A percentile compares a stretch with the other conserved stretches of the same genome.
These are phyloP conservation scores for Ophiocordyceps australis DNA, from an alignment of 2,329 filamentous ascomycete species.

Conservation along the genomic window DNA sequence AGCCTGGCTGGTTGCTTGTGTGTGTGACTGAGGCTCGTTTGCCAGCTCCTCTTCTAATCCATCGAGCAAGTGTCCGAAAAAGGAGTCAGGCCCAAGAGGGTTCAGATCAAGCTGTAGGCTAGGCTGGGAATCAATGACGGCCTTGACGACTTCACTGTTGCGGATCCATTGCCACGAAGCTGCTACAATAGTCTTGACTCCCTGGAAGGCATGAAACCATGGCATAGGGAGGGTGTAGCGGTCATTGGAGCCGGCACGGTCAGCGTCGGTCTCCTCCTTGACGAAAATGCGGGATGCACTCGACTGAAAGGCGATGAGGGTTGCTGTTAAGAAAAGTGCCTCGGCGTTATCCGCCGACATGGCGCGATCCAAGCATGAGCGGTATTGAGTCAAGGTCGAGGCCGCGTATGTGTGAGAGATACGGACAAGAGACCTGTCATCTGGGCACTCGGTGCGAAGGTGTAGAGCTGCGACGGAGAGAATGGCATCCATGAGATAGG, in stretches of 20 bases:
- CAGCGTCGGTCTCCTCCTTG: constrained; percentile 30
- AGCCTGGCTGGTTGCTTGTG: constrained; percentile 23
- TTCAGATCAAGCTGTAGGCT: constrained; percentile 41
- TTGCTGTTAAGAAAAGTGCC: constrained; percentile 41
- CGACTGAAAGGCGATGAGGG: constrained; percentile 49
- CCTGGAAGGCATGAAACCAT: constrained; percentile 51
- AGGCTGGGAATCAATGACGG: constrained; percentile 46
- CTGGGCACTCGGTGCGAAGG: constrained; percentile 33
- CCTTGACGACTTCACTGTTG: constrained; percentile 34
- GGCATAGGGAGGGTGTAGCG: constrained; percentile 40
- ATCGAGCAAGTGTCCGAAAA: constrained; percentile 42
- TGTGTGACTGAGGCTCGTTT: constrained; percentile 11
- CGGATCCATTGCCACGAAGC: constrained; percentile 47
- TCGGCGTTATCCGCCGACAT: constrained; percentile 42
- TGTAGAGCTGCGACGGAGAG: constrained; percentile 47
- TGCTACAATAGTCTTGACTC: constrained; percentile 46
- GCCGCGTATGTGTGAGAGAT: constrained; percentile 49
- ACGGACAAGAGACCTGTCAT: constrained; percentile 40
- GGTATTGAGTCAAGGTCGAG: constrained; percentile 42
- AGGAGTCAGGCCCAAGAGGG: constrained; percentile 28
- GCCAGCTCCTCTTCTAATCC: constrained; percentile 37
- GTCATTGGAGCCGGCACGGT: constrained; percentile 12
- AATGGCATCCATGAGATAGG: constrained; percentile 43
- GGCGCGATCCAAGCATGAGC: constrained; percentile 33
- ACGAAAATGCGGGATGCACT: constrained; percentile 43